Conservation (phyloP, 257 asterid genomes). For the Anisodus tanguticus region DNA sequence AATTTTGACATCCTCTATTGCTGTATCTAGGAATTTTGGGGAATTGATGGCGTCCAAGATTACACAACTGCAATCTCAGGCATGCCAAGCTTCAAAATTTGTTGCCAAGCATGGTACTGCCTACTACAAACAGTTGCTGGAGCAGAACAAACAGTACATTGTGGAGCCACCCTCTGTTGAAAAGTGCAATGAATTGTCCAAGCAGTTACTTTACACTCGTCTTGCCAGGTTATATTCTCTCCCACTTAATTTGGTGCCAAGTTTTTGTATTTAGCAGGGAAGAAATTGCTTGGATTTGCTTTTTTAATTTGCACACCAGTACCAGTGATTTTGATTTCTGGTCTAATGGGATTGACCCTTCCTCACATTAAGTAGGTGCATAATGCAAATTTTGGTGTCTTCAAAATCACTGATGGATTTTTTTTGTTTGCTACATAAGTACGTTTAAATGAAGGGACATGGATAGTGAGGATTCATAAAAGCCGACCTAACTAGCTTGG, state of each 20-base stretch:
- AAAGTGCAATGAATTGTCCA: constrained; percentile 59
- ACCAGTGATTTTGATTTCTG: constrained; percentile 11
- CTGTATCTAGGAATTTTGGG: background rate
- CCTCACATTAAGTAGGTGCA: background rate
- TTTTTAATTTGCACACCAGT: background rate
- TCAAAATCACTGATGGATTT: background rate
- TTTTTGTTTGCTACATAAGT: background rate
- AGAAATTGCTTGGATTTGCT: constrained; percentile 10
- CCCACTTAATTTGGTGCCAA: background rate
- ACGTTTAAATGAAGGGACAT: background rate
- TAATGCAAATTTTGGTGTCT: background rate
- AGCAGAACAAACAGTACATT: constrained; percentile 65
- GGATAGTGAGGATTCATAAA: background rate
- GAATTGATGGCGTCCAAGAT: constrained; percentile 57
- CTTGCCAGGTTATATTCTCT: constrained; percentile 60
- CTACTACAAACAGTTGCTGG: constrained; percentile 68
- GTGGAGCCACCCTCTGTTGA: constrained; percentile 72
- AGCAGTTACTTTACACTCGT: constrained; percentile 68
- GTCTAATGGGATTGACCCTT: background rate
- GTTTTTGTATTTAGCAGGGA: background rate
- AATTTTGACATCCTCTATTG: background rate
- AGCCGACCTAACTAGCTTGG: background rate
- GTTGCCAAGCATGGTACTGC: constrained; percentile 57
- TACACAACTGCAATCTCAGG: constrained; percentile 63
- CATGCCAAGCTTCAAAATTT: constrained; percentile 56